Percentiles rank a stretch among this genome's conserved stretches.
Evolutionary conservation across 2,329 filamentous ascomycete genomes (phyloP).

Genomic region (Sporothrix pseudoabietina): DNA sequence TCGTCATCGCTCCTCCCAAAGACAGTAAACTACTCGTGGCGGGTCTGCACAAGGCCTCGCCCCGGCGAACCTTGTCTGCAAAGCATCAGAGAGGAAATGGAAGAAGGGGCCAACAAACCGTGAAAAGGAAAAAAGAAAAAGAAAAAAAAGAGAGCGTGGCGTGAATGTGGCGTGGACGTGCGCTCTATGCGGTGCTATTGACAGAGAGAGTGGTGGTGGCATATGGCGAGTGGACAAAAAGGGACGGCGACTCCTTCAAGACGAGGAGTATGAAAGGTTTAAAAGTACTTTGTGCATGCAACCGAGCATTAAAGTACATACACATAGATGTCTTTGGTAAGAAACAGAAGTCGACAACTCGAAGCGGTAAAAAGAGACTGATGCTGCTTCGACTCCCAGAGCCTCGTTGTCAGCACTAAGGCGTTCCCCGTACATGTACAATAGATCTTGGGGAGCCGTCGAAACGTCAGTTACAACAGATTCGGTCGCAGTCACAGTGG

Average conservation of each 20-base stretch:
- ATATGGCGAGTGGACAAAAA: not conserved
- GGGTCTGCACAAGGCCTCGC: not conserved
- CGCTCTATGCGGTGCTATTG: not conserved
- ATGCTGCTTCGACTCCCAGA: not conserved
- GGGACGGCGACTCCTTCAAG: not conserved
- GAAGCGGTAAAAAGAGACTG: too few species aligned
- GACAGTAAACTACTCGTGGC: slow-evolving; percentile 7
- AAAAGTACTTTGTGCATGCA: not conserved
- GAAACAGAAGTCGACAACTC: too few species aligned
- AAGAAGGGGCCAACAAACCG: not conserved
- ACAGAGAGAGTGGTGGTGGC: not conserved
- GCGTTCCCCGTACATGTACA: too few species aligned
- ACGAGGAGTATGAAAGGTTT: not conserved
- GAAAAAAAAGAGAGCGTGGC: not conserved
- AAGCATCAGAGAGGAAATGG: not conserved
- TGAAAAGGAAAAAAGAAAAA: not conserved
- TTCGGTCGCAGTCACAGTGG: not conserved
- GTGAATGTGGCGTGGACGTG: not conserved
- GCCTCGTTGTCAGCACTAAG: not conserved
- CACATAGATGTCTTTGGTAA: too few species aligned
- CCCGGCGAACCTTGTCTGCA: not conserved
- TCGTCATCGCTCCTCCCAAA: not conserved
- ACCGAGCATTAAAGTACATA: not conserved
- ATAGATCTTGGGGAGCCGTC: not conserved
- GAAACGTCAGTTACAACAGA: not conserved